Evolutionary conservation across 306 rosid species (phyloP), one percentile per base, ranked within the genome.

Genomic region (Cicer judaicum): DNA sequence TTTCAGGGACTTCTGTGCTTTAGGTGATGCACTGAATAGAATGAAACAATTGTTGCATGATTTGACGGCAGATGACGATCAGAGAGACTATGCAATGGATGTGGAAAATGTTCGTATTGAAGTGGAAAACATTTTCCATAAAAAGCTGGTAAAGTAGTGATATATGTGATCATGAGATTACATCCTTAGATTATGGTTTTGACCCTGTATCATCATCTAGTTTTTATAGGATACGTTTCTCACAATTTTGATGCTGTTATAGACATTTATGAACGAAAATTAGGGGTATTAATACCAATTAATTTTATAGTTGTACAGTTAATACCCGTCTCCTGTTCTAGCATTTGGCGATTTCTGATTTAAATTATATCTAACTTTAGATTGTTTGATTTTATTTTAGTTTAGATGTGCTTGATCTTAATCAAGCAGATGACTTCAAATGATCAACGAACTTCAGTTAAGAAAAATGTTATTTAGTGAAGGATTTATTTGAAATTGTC

Each of bases 1-100:
- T 74, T 87, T 90, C 48, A 82, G 78, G 70, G 90, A 91, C 39
- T 79, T 81, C 42, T 87, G 98, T 76, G 88, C 76, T 53, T 78
- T 94, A 76, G 97, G 78, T 47, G 87, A 54, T 79, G 98, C 96
- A 64, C 81, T 94, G 79, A 84, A 84, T 82, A 90, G 75, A 82
- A 85, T 87, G 90, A 89, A 64, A 83, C 75, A 68, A 73, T 78
- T 64, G 61, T 87, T 91, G 78, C 82, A 76, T 81, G 87, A 73
- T 71, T 85, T 82, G 83, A 83, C 81, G 88, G 86, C 12, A 10
- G 84, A 84, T 29, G 93, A 90, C 72, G 34, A 65, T 78, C 87
- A 83, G 59, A 86, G 79, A 77, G 95, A 91, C 74, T 90, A 87
- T 79, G 92, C 77, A 12, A 65, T 81, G 81, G 98, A 90, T 66